A percentile compares a stretch with the other conserved stretches of the same genome.
Evolutionary conservation across 2,329 filamentous ascomycete genomes (phyloP).

Genomic region (Clathrospora elynae): DNA sequence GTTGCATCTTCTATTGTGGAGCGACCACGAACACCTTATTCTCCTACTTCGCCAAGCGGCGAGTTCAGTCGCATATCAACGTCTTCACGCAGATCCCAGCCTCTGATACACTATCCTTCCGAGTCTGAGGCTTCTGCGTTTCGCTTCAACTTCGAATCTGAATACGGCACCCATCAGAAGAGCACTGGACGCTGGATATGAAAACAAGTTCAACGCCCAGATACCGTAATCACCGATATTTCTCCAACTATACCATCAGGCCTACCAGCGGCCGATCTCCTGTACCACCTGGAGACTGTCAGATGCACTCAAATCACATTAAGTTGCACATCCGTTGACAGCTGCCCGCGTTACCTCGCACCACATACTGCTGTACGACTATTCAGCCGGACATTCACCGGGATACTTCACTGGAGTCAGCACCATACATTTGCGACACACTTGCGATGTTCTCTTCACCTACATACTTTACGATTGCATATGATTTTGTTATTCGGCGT

Average conservation of each 20-base stretch:
- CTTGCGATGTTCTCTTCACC: constrained; percentile 21
- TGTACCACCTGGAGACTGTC: constrained; percentile 1
- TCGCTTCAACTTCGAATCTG: constrained; percentile 40
- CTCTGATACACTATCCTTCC: constrained; percentile 45
- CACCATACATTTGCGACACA: constrained; percentile 22
- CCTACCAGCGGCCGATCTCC: neutral
- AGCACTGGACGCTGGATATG: constrained; percentile 27
- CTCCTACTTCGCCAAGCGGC: constrained; percentile 38
- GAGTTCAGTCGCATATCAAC: constrained; percentile 37
- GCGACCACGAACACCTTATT: constrained; percentile 48
- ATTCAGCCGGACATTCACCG: constrained; percentile 3
- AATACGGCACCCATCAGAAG: constrained; percentile 28
- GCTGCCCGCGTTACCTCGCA: constrained; percentile 16
- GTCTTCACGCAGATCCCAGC: constrained; percentile 37
- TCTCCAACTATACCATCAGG: neutral
- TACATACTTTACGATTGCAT: constrained; percentile 40
- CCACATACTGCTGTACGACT: constrained; percentile 17
- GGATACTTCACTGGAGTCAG: constrained; percentile 20
- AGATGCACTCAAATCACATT: constrained; percentile 3
- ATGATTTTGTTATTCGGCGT: constrained; percentile 37
- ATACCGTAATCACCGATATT: neutral
- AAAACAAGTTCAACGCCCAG: constrained; percentile 5
- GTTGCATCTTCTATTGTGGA: constrained; percentile 42
- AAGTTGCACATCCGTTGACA: constrained; percentile 14
- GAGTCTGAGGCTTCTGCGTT: constrained; percentile 48